Evolutionary conservation across 768 basidiomycete genomes (phyloP), one percentile per base, ranked within the genome.

Genomic region (Suillus subalutaceus): DNA sequence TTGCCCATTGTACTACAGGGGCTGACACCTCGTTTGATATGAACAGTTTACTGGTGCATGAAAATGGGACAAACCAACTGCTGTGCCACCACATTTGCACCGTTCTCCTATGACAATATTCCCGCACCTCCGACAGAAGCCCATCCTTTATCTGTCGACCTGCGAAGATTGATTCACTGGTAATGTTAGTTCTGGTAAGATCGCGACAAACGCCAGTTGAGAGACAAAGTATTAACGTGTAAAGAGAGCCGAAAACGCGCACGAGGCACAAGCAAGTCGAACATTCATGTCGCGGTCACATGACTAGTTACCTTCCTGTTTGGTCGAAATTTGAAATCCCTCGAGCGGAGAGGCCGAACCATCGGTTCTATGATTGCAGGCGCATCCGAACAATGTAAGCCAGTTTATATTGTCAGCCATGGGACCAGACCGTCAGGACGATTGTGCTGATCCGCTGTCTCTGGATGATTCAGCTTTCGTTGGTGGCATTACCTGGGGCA

Each of bases 121-220:
- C 65, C 93, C 93, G 73, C 93, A 95, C 74, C 91, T 83, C 66
- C 91, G 85, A 80, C 93, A 95, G 72, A 94, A 94, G 30, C 90
- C 90, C 93, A 94, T 94, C 35, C 30, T 59, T 52, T 35, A 59
- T 37, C 52, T 26, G 48, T 48, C n/a, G 9, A 48, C 26, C 50
- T 64, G 13, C 40, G 2, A 59, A 7, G 12, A 37, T 35, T 18
- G 20, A 9, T 63, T 38, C 26, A 55, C 26, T 26, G 26, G 53
- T 40, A 30, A 43, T 35, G 53, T 43, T 40, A 30, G 32, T 35
- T 23, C 10, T 9, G 35, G n/a, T 44, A 32, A 57, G 55, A n/a
- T 67, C 44, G 18, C 40, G 26, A 61, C 63, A n/a, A 52, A 52
- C n/a, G 30, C 8, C 50, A 32, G 59, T 26, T 38, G 38, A 63